Conservation (phyloP, 2,329 filamentous ascomycete species). For the Rachicladosporium sp. region DNA sequence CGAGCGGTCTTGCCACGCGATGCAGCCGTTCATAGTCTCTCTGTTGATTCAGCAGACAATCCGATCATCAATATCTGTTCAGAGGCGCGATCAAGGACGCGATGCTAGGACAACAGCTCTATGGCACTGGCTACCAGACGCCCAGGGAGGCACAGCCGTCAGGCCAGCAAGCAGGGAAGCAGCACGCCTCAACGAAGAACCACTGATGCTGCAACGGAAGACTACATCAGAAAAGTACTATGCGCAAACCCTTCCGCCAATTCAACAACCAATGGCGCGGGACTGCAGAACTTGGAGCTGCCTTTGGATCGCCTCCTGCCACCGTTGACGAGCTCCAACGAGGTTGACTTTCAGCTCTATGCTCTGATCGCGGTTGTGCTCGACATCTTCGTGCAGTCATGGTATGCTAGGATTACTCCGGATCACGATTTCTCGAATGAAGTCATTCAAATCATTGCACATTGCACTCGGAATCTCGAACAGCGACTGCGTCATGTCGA, state of each 20-base stretch:
- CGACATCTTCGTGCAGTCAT: constrained; percentile 79
- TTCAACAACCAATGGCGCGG: constrained; percentile 1
- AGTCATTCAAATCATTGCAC: constrained; percentile 79
- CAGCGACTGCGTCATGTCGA: constrained; percentile 74
- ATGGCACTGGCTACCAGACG: constrained; percentile 14
- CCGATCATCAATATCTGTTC: no score
- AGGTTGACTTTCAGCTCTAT: constrained; percentile 86
- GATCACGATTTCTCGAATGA: constrained; percentile 82
- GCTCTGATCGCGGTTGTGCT: constrained; percentile 82
- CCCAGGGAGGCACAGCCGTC: constrained; percentile 7
- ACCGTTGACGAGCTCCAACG: constrained; percentile 85
- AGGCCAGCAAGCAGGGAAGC: constrained; percentile 2
- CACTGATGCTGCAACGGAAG: constrained; percentile 62
- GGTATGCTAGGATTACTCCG: constrained; percentile 86
- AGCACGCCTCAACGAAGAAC: constrained; percentile 1
- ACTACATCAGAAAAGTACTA: constrained; percentile 71
- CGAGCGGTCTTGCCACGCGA: no score
- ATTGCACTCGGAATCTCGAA: constrained; percentile 79
- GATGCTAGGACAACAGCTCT: no score
- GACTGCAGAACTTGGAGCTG: constrained; percentile 27
- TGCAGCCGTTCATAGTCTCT: no score
- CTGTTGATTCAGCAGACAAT: no score
- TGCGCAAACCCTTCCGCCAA: constrained; percentile 49
- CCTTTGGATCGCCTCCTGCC: constrained; percentile 75
- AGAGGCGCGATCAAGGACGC: no score